phyloP scores from a whole-genome alignment of 2,329 filamentous ascomycete genomes.

The Alternaria brassicicola region DNA sequence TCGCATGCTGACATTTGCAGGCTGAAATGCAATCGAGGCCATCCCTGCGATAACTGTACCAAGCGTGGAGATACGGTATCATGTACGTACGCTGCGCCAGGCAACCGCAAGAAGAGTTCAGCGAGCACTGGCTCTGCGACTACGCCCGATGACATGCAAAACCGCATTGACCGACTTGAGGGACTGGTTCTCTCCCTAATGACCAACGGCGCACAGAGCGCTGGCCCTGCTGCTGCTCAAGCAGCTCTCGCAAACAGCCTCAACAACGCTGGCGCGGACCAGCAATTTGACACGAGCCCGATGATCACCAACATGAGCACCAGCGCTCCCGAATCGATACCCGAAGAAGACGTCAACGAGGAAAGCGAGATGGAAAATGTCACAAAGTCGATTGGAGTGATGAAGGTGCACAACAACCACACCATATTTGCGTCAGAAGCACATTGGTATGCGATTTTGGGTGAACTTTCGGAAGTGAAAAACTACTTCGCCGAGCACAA shows the following conservation, averaged over 20 bases:
- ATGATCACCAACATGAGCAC: slow-evolving; percentile 63
- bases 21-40: slow-evolving; percentile 89
- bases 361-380: slow-evolving; percentile 68
- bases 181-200: slow-evolving; percentile 90
- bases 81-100: slow-evolving; percentile 79
- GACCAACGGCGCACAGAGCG: slow-evolving; percentile 78
- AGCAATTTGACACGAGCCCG: slow-evolving; percentile 58
- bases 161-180: slow-evolving; percentile 93
- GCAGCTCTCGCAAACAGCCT: slow-evolving; percentile 60
- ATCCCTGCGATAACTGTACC: slow-evolving; percentile 93
- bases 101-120: slow-evolving; percentile 72
- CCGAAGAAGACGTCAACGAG: slow-evolving; percentile 59
- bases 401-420: slow-evolving; percentile 59
- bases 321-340: slow-evolving; percentile 61
- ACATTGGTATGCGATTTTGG: slow-evolving; percentile 60
- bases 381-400: slow-evolving; percentile 58
- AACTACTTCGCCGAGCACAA: slow-evolving; percentile 87
- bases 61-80: slow-evolving; percentile 81
- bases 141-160: slow-evolving; percentile 95
- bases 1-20: slow-evolving; percentile 46
- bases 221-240: slow-evolving; percentile 64
- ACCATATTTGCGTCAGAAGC: slow-evolving; percentile 58
- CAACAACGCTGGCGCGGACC: slow-evolving; percentile 48
- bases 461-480: slow-evolving; percentile 85
- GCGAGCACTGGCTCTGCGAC: slow-evolving; percentile 62